Evolutionary conservation across 768 basidiomycete species (phyloP), one percentile per base, ranked within the genome.

Genomic region (Auriculariales sp.): DNA sequence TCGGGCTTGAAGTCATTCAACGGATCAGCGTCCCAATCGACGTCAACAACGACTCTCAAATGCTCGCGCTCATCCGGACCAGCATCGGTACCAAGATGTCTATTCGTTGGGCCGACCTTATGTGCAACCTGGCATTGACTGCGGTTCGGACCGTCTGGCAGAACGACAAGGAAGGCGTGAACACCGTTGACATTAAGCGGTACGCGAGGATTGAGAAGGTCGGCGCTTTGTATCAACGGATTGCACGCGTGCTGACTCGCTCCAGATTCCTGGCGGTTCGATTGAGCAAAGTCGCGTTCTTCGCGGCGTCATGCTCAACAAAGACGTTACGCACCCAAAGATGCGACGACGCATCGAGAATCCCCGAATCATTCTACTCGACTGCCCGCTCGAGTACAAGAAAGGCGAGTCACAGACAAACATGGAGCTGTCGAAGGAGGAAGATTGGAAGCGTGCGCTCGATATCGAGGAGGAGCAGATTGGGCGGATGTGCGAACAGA

Each of bases 1-100:
- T 90, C 62, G 86, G 92, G 0, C 79, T 99, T 14, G 77, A 82
- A 54, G 90, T 94, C 63, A 80, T 98, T 62, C 74, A 87, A 53
- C 73, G 72, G 46, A 88, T 98, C 58, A 92, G 92, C 7, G 68
- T 88, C 53, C 92, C 92, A 27, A 95, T 98, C 60, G 78, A 97
- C 68, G 79, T 81, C 15, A 72, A 72, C 31, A 78, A 84, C 59
- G 93, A 98, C 58, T 73, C 74, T 17, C 82, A 92, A 59, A 98
- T 98, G 94, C 79, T 98, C 49, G 74, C 86, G 4, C 78, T 99
- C 58, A 98, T 99, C 77, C 95, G 95, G 66, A 94, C 89, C 0
- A 94, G 91, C 32, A 95, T 98, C 67, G 95, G 95, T 15, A 98
- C 95, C 42, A 98, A 98, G 66, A 97, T 98, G 61, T 91, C 92